Conservation (phyloP, 2,329 filamentous ascomycete genomes). For the Fusarium guadeloupense region DNA sequence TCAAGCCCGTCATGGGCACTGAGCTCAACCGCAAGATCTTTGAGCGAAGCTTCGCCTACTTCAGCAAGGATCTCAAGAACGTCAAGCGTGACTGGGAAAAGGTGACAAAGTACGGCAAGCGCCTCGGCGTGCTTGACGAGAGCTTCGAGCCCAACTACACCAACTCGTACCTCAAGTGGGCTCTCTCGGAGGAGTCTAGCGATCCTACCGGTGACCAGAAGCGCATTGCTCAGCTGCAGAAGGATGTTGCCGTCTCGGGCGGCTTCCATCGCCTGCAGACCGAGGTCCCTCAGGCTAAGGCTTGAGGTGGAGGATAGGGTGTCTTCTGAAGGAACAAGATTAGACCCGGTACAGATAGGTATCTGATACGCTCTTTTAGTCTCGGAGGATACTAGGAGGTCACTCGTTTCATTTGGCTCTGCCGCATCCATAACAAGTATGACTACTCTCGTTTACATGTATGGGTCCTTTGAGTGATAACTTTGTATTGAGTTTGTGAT, state of each 20-base stretch:
- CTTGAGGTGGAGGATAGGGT: neutral
- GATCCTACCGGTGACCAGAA: slow-evolving; percentile 80
- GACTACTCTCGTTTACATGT: neutral
- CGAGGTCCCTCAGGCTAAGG: slow-evolving; percentile 31
- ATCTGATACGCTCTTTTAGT: slow-evolving; percentile 23
- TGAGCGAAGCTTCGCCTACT: slow-evolving; percentile 80
- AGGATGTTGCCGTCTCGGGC: slow-evolving; percentile 70
- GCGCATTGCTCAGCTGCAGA: slow-evolving; percentile 75
- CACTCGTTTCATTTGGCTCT: slow-evolving; percentile 17
- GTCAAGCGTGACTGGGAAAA: slow-evolving; percentile 79
- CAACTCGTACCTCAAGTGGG: slow-evolving; percentile 75
- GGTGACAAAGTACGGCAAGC: slow-evolving; percentile 80
- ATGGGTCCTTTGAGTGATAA: neutral
- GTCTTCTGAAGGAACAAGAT: neutral
- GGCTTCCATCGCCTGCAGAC: slow-evolving; percentile 66
- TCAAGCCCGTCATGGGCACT: slow-evolving; percentile 76
- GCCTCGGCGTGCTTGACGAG: slow-evolving; percentile 71
- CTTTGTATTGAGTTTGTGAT: neutral
- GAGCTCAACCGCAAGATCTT: slow-evolving; percentile 80
- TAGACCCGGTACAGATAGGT: slow-evolving; percentile 11
- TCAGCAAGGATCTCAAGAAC: slow-evolving; percentile 78
- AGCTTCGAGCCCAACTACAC: slow-evolving; percentile 78
- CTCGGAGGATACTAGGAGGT: slow-evolving; percentile 10
- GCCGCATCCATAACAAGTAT: slow-evolving; percentile 16
- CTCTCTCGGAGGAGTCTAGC: slow-evolving; percentile 68